Conservation (phyloP, 2,329 filamentous ascomycete species). For the Hymenoscyphus albidus region DNA sequence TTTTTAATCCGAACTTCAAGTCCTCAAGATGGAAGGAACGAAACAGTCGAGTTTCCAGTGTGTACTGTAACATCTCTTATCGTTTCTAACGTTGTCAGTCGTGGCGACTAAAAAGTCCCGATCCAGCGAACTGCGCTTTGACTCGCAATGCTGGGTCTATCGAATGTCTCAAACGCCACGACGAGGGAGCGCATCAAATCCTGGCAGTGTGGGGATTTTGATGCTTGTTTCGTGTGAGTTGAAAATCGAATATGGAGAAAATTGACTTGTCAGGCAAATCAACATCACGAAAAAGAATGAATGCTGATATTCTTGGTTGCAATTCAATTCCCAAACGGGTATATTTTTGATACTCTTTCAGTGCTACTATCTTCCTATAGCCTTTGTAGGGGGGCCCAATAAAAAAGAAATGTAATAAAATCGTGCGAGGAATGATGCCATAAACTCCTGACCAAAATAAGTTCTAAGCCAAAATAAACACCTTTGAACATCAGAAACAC, state of each 20-base stretch:
- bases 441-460: slow-evolving; percentile 5
- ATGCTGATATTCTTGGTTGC: not conserved
- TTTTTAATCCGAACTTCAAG: not conserved
- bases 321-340: not conserved
- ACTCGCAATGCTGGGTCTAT: not conserved
- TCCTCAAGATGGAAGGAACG: not conserved
- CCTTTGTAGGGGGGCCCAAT: slow-evolving; percentile 4
- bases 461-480: not conserved
- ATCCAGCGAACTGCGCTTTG: not conserved
- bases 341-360: not conserved
- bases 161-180: slow-evolving; percentile 7
- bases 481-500: slow-evolving; percentile 5
- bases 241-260: not conserved
- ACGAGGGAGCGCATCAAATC: slow-evolving; percentile 4
- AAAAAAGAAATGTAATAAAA: slow-evolving; percentile 7
- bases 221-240: slow-evolving; percentile 8
- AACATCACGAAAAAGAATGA: not conserved
- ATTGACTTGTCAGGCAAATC: not conserved
- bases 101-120: not conserved
- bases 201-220: slow-evolving; percentile 6
- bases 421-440: not conserved
- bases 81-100: not conserved
- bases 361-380: slow-evolving; percentile 4
- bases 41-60: not conserved
- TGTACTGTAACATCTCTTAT: not conserved